Conservation (phyloP, 1,139 yeast genomes). For the Geotrichum histeridarum region DNA sequence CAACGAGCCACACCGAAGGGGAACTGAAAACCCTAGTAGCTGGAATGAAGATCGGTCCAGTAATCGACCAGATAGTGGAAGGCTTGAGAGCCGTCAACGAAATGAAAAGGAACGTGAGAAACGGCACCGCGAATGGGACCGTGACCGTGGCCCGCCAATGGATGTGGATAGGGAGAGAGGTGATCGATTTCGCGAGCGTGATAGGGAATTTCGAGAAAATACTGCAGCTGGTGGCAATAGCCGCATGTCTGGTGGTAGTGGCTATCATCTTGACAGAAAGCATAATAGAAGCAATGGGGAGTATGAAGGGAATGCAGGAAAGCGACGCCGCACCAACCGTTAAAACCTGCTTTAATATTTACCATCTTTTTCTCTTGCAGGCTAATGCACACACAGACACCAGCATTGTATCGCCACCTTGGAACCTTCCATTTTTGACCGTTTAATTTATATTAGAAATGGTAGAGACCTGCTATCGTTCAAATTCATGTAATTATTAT, state of each 20-base stretch:
- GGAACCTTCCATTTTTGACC: no score
- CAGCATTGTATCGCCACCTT: no score
- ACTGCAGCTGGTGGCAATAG: constrained; percentile 11
- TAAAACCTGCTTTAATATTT: not conserved
- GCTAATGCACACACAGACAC: not conserved
- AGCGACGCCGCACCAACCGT: constrained; percentile 16
- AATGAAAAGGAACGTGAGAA: constrained; percentile 18
- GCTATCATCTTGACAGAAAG: constrained; percentile 7
- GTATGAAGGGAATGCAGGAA: constrained; percentile 10
- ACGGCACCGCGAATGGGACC: constrained; percentile 23
- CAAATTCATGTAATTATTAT: no score
- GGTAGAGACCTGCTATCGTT: no score
- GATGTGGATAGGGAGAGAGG: constrained; percentile 15
- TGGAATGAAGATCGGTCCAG: constrained; percentile 4
- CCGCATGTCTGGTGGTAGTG: constrained; percentile 12
- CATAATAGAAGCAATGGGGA: constrained; percentile 13
- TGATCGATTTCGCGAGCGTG: constrained; percentile 14
- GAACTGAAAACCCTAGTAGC: not conserved
- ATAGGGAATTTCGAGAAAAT: constrained; percentile 10
- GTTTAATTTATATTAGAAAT: no score
- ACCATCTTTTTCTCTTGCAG: no score
- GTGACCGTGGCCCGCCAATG: constrained; percentile 12
- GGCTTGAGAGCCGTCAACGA: constrained; percentile 16
- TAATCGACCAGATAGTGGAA: constrained; percentile 9
- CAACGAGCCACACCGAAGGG: not conserved